Conservation (phyloP, 2,329 filamentous ascomycete genomes). For the Stagonosporopsis tanaceti region DNA sequence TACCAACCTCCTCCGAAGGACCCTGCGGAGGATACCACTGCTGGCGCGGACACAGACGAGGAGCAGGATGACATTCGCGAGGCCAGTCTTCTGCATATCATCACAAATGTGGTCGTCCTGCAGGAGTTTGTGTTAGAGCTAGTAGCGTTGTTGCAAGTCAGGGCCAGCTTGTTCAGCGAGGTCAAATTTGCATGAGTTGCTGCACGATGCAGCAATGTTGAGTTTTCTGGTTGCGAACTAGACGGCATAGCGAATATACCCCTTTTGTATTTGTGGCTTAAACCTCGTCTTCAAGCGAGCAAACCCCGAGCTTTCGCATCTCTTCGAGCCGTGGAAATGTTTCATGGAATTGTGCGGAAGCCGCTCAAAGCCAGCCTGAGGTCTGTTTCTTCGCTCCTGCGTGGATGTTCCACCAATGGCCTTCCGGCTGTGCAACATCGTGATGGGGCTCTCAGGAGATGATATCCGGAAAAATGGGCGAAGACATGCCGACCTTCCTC, state of each 20-base stretch:
- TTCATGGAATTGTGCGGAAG: not conserved
- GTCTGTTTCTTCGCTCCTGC: conserved; percentile 1
- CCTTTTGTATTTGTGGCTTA: conserved; percentile 21
- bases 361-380: conserved; percentile 8
- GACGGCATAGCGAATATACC: conserved; percentile 34
- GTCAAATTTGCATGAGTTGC: conserved; percentile 49
- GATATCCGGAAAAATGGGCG: conserved; percentile 20
- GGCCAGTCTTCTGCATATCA: conserved; percentile 57
- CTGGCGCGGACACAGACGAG: conserved; percentile 26
- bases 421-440: not conserved
- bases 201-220: conserved; percentile 3
- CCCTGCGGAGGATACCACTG: conserved; percentile 24
- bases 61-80: conserved; percentile 45
- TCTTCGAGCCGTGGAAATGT: conserved; percentile 7
- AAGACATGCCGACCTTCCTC: conserved; percentile 14
- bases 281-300: not conserved
- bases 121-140: conserved; percentile 61
- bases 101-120: conserved; percentile 60
- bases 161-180: conserved; percentile 58
- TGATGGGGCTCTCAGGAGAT: conserved; percentile 17
- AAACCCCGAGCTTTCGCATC: conserved; percentile 1
- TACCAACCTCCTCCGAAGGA: conserved; percentile 47
- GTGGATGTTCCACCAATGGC: conserved; percentile 19
- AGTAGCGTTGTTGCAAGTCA: conserved; percentile 57
- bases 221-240: conserved; percentile 14